Conservation (phyloP, 2,329 filamentous ascomycete species). For the Amesomyces nigricolor region DNA sequence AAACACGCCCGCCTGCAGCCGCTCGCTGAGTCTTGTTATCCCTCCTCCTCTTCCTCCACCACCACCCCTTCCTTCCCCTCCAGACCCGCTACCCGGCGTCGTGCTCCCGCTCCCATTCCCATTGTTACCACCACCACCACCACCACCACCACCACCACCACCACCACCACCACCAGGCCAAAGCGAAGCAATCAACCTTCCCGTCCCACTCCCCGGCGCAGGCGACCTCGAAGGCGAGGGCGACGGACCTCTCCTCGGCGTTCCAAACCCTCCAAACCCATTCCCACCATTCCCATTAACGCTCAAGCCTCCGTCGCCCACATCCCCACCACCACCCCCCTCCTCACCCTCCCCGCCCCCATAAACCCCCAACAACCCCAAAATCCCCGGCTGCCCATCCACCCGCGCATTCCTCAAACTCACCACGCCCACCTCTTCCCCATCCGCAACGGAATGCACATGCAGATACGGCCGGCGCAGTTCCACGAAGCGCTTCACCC, state of each 20-base stretch:
- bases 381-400: slow-evolving; percentile 84
- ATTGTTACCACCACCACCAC: slow-evolving; percentile 33
- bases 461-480: slow-evolving; percentile 87
- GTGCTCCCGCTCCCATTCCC: neutral
- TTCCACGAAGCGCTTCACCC: slow-evolving; percentile 91
- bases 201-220: slow-evolving; percentile 28
- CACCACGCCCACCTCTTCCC: slow-evolving; percentile 85
- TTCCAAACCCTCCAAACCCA: slow-evolving; percentile 39
- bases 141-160: slow-evolving; percentile 38
- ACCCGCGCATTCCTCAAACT: slow-evolving; percentile 86
- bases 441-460: slow-evolving; percentile 76
- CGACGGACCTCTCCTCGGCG: slow-evolving; percentile 2
- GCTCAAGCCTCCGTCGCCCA: neutral
- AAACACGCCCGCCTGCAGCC: slow-evolving; percentile 71
- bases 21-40: slow-evolving; percentile 49
- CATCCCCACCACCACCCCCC: slow-evolving; percentile 22
- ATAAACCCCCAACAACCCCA: slow-evolving; percentile 58
- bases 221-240: slow-evolving; percentile 2
- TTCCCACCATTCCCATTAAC: slow-evolving; percentile 41
- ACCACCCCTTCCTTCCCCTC: slow-evolving; percentile 13
- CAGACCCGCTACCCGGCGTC: neutral
- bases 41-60: slow-evolving; percentile 23
- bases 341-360: slow-evolving; percentile 21
- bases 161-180: slow-evolving; percentile 45
- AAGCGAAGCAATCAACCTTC: slow-evolving; percentile 49